Percentiles rank a stretch among this genome's conserved stretches.
These are phyloP conservation scores for Mayamaea pseudoterrestris DNA, from an alignment of 108 stramenopile genomes.

Conservation along the genomic window DNA sequence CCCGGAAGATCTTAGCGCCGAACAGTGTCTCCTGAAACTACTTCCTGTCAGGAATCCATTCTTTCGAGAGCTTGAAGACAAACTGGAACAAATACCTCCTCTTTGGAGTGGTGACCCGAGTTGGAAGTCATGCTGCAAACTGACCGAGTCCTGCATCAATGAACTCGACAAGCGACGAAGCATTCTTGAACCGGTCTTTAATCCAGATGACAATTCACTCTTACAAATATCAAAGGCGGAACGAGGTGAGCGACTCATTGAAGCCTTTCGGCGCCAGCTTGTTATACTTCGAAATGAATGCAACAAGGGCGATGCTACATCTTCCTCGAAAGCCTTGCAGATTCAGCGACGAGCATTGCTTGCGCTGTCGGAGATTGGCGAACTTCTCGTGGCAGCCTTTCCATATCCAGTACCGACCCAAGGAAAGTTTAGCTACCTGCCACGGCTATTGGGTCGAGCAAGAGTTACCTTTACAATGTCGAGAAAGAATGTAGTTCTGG, in stretches of 20 bases:
- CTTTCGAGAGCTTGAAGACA: conserved; percentile 45
- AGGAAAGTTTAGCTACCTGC: conserved; percentile 68
- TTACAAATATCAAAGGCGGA: conserved; percentile 50
- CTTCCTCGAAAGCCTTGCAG: conserved; percentile 9
- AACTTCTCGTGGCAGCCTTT: conserved; percentile 22
- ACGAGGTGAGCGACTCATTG: conserved; percentile 51
- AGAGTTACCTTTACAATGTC: conserved; percentile 60
- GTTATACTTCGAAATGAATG: conserved; percentile 26
- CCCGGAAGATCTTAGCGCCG: no score
- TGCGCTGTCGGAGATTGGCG: conserved; percentile 56
- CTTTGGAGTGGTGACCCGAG: not conserved
- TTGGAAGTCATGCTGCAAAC: not conserved
- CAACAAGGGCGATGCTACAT: not conserved
- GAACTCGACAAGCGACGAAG: conserved; percentile 33
- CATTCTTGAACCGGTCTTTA: conserved; percentile 62
- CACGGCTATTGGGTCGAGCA: conserved; percentile 59
- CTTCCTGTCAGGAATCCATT: conserved; percentile 62
- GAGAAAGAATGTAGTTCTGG: conserved; percentile 28
- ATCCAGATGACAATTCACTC: conserved; percentile 60
- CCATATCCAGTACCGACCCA: conserved; percentile 27
- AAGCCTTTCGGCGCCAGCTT: conserved; percentile 30
- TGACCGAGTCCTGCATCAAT: not conserved
- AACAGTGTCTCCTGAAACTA: conserved; percentile 47
- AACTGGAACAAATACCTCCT: conserved; percentile 2
- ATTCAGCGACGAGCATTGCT: conserved; percentile 36